Conservation (phyloP, 2,329 filamentous ascomycete genomes). For the Nemania bipapillata region DNA sequence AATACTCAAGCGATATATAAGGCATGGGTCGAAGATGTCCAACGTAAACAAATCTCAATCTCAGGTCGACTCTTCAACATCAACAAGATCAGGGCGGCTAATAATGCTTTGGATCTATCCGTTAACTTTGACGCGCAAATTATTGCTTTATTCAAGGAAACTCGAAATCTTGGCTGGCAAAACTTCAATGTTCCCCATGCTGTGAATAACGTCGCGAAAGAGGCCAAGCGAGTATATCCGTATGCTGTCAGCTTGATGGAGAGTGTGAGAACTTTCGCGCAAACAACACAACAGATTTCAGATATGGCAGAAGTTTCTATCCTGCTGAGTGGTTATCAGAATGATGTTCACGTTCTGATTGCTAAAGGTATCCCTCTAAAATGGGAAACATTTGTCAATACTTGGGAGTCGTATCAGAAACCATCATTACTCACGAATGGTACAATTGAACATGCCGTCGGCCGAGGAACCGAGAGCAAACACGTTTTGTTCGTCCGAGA, state of each 20-base stretch:
- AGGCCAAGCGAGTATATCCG: conserved; percentile 97
- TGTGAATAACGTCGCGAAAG: conserved; percentile 95
- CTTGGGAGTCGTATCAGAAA: conserved; percentile 87
- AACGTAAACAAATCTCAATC: conserved; percentile 88
- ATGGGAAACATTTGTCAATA: conserved; percentile 98
- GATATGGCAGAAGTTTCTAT: conserved; percentile 89
- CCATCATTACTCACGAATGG: conserved; percentile 66
- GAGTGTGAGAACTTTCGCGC: conserved; percentile 91
- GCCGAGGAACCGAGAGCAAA: conserved; percentile 77
- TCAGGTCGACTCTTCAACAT: conserved; percentile 93
- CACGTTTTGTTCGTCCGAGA: conserved; percentile 97
- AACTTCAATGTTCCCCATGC: conserved; percentile 93
- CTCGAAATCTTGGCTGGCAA: conserved; percentile 93
- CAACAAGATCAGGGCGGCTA: conserved; percentile 85
- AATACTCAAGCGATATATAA: conserved; percentile 94
- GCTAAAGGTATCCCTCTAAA: conserved; percentile 87
- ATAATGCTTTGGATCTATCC: conserved; percentile 84
- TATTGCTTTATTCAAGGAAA: conserved; percentile 98
- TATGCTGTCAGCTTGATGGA: conserved; percentile 99
- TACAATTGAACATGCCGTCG: conserved; percentile 66
- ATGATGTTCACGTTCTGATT: conserved; percentile 85
- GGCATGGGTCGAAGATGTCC: conserved; percentile 92
- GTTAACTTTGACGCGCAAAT: conserved; percentile 98
- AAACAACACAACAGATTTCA: conserved; percentile 84
- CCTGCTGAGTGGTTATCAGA: conserved; percentile 88